Evolutionary conservation across 306 rosid genomes (phyloP).

Genomic region (Gastrolobium villosum): DNA sequence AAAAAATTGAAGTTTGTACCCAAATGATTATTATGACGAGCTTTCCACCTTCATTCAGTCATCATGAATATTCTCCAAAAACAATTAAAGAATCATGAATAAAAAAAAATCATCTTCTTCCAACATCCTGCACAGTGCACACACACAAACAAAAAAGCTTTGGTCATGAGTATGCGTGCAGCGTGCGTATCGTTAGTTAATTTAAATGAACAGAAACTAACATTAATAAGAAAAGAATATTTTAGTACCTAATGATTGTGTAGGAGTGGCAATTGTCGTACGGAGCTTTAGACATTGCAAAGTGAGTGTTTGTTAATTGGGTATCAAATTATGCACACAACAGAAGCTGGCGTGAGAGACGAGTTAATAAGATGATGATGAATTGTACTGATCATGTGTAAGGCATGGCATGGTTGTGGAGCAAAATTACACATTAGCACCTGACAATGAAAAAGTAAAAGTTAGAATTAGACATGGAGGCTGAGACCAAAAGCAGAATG

Average conservation of each 20-base stretch:
- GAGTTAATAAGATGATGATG: constrained; percentile 58
- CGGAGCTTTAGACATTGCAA: constrained; percentile 54
- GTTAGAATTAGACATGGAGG: constrained; percentile 63
- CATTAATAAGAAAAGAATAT: constrained; percentile 40
- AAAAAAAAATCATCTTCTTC: constrained; percentile 55
- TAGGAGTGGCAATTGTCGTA: constrained; percentile 37
- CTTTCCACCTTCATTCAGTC: constrained; percentile 68
- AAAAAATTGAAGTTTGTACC: constrained; percentile 44
- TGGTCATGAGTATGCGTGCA: constrained; percentile 61
- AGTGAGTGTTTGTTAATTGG: constrained; percentile 60
- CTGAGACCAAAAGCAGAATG: constrained; percentile 67
- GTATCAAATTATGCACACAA: constrained; percentile 58
- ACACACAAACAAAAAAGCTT: constrained; percentile 25
- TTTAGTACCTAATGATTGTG: constrained; percentile 60
- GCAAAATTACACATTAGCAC: constrained; percentile 61
- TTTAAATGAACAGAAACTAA: constrained; percentile 31
- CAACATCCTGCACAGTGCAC: constrained; percentile 70
- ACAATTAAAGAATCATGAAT: constrained; percentile 82
- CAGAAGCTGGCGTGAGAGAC: constrained; percentile 53
- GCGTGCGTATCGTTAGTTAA: constrained; percentile 49
- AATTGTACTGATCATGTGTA: constrained; percentile 49
- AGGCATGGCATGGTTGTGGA: constrained; percentile 51
- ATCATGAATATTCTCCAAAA: constrained; percentile 64
- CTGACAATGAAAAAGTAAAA: constrained; percentile 65
- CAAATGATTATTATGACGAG: constrained; percentile 69